phyloP scores from a whole-genome alignment of 2,329 filamentous ascomycete genomes.

The Xylariaceae sp. region DNA sequence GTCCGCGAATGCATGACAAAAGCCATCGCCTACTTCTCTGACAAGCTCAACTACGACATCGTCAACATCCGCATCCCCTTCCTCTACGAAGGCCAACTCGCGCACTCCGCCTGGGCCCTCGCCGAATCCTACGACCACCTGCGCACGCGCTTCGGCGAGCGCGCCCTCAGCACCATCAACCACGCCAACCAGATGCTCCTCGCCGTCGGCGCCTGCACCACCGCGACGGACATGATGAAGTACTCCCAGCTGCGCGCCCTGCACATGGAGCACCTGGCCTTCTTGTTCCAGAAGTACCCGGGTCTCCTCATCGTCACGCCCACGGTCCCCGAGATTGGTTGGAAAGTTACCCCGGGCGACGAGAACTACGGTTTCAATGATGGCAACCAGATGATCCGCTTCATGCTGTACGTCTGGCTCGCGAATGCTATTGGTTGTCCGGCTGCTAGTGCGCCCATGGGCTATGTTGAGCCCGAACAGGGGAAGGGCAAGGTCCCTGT shows the following conservation, averaged over 20 bases:
- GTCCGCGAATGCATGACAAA: slow-evolving; percentile 59
- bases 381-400: slow-evolving; percentile 64
- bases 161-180: slow-evolving; percentile 50
- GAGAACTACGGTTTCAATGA: slow-evolving; percentile 69
- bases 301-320: slow-evolving; percentile 76
- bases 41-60: slow-evolving; percentile 42
- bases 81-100: slow-evolving; percentile 65
- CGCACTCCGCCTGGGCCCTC: slow-evolving; percentile 74
- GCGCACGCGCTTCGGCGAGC: slow-evolving; percentile 39
- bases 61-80: slow-evolving; percentile 62
- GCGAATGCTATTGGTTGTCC: slow-evolving; percentile 79
- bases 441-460: slow-evolving; percentile 67
- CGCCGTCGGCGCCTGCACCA: slow-evolving; percentile 57
- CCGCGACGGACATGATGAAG: slow-evolving; percentile 64
- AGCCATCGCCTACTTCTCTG: slow-evolving; percentile 49
- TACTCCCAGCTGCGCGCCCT: slow-evolving; percentile 68
- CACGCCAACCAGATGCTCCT: slow-evolving; percentile 67
- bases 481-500: slow-evolving; percentile 57
- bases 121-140: slow-evolving; percentile 56
- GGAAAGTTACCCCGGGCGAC: slow-evolving; percentile 57
- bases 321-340: slow-evolving; percentile 69
- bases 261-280: slow-evolving; percentile 45
- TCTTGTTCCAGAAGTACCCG: slow-evolving; percentile 58
- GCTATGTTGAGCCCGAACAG: slow-evolving; percentile 56
- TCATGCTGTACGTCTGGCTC: slow-evolving; percentile 82